A percentile compares a stretch with the other conserved stretches of the same genome.
Conservation (phyloP, 495 filamentous ascomycete species). For the Pyrenopolyporus hunteri region DNA sequence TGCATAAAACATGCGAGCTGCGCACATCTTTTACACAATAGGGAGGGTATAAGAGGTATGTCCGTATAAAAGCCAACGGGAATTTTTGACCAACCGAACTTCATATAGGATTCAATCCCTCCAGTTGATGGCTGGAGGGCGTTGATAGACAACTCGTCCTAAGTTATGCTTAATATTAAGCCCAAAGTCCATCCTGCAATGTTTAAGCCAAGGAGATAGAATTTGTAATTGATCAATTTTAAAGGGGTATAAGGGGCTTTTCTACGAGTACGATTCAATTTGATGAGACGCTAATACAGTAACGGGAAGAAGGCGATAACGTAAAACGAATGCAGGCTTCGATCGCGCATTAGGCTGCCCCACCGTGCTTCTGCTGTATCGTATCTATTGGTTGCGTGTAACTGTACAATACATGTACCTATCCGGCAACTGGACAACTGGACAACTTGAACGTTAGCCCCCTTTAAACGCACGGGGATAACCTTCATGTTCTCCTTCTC, state of each 20-base stretch:
- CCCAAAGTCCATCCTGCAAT: background rate
- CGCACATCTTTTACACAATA: conserved; percentile 18
- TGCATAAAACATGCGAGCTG: conserved; percentile 19
- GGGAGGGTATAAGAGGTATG: conserved; percentile 6
- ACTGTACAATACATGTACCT: too few relatives aligned
- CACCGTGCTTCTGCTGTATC: too few relatives aligned
- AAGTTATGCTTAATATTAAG: too few relatives aligned
- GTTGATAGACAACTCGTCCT: too few relatives aligned
- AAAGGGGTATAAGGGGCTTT: background rate
- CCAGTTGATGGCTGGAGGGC: too few relatives aligned
- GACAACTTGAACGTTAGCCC: conserved; percentile 12
- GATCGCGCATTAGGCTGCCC: too few relatives aligned
- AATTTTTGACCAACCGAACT: conserved; percentile 17
- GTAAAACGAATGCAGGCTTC: conserved; percentile 9
- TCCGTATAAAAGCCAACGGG: conserved; percentile 1
- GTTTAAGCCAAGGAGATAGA: conserved; percentile 10
- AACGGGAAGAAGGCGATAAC: conserved; percentile 12
- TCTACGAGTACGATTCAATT: conserved; percentile 14
- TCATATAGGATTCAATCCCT: background rate
- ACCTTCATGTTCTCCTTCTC: conserved; percentile 9
- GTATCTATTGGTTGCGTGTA: too few relatives aligned
- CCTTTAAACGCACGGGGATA: conserved; percentile 15
- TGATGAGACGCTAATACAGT: conserved; percentile 34
- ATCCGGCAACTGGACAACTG: conserved; percentile 33
- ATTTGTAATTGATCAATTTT: background rate